phyloP scores from a whole-genome alignment of 371 early-diverging fungal species.

The Mortierella sp. region DNA sequence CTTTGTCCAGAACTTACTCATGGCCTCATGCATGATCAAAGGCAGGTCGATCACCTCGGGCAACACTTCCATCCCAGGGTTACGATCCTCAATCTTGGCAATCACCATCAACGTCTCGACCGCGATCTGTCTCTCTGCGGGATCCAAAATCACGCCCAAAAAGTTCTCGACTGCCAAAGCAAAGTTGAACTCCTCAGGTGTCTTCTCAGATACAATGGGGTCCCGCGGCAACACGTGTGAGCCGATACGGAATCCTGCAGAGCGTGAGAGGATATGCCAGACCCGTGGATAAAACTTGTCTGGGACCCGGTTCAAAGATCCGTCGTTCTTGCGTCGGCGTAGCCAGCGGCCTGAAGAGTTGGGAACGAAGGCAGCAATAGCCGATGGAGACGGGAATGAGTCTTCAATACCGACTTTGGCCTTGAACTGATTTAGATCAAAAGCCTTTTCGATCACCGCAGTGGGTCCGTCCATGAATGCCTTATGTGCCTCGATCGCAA shows the following conservation, averaged over 20 bases:
- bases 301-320: conserved; percentile 87
- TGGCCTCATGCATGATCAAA: conserved; percentile 72
- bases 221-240: conserved; percentile 74
- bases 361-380: conserved; percentile 67
- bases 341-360: conserved; percentile 81
- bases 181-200: conserved; percentile 86
- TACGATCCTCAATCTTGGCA: conserved; percentile 70
- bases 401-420: conserved; percentile 42
- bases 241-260: conserved; percentile 68
- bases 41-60: conserved; percentile 69
- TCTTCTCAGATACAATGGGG: conserved; percentile 88
- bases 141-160: conserved; percentile 76
- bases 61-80: conserved; percentile 68
- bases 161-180: conserved; percentile 82
- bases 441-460: conserved; percentile 56
- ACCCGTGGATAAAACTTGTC: conserved; percentile 82
- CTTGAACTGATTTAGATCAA: conserved; percentile 48
- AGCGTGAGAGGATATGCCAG: conserved; percentile 75
- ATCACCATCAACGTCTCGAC: conserved; percentile 79
- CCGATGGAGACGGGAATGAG: conserved; percentile 53
- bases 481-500: conserved; percentile 59
- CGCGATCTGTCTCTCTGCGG: conserved; percentile 88
- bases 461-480: conserved; percentile 64
- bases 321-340: conserved; percentile 84
- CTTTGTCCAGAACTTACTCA: conserved; percentile 73